A percentile compares a stretch with the other conserved stretches of the same genome.
Conservation (phyloP, 2,329 filamentous ascomycete genomes). For the Seiridium unicorne region DNA sequence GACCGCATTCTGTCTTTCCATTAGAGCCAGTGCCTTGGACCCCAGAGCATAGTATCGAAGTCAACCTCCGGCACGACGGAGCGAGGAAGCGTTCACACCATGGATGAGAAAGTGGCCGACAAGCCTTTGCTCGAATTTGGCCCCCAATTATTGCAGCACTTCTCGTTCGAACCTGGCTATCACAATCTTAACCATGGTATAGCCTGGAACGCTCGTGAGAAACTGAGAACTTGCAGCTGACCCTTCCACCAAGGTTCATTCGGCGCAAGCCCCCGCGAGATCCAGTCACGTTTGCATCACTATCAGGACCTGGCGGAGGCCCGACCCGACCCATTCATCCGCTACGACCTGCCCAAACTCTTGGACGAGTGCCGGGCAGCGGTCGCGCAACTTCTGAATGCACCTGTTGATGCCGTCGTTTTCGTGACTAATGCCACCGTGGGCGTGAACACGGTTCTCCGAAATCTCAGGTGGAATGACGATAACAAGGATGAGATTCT, state of each 20-base stretch:
- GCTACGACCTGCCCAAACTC: conserved; percentile 60
- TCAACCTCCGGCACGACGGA: too few relatives aligned
- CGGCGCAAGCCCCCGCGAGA: conserved; percentile 66
- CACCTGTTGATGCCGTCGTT: conserved; percentile 64
- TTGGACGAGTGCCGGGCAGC: conserved; percentile 65
- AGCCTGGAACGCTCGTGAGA: conserved; percentile 6
- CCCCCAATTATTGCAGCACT: conserved; percentile 58
- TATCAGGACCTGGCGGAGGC: conserved; percentile 68
- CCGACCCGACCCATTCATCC: conserved; percentile 73
- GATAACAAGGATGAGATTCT: conserved; percentile 49
- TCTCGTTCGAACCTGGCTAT: conserved; percentile 67
- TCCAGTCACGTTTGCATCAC: conserved; percentile 58
- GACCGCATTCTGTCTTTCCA: too few relatives aligned
- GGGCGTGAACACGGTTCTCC: conserved; percentile 76
- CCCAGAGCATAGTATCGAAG: too few relatives aligned
- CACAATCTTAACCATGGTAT: conserved; percentile 77
- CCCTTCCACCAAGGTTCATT: conserved; percentile 62
- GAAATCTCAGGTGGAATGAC: conserved; percentile 64
- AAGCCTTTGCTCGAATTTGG: conserved; percentile 37
- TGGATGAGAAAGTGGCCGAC: neutral
- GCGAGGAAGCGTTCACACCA: neutral
- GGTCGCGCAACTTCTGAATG: conserved; percentile 65
- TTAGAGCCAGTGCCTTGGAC: too few relatives aligned
- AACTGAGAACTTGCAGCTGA: neutral
- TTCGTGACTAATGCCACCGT: conserved; percentile 81